Percentiles rank a stretch among this genome's conserved stretches.
Conservation (phyloP, 1,139 yeast species). For the Hemisphaericaspora xylofermentans region DNA sequence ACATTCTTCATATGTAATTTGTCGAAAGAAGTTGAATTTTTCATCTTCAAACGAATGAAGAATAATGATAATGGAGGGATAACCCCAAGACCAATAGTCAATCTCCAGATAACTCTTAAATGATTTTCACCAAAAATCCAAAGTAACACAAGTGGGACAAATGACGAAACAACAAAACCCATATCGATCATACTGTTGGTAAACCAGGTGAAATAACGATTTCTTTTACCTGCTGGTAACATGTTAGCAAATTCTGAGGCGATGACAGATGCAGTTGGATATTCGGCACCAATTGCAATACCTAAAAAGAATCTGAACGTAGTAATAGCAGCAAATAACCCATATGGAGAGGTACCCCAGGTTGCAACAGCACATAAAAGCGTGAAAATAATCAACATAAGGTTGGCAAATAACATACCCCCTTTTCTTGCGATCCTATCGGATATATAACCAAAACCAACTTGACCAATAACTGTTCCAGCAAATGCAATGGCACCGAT, state of each 20-base stretch:
- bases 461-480: slow-evolving; percentile 89
- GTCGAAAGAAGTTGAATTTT: slow-evolving; percentile 69
- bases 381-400: slow-evolving; percentile 70
- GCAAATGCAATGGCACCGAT: slow-evolving; percentile 88
- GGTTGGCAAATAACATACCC: slow-evolving; percentile 78
- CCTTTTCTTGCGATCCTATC: slow-evolving; percentile 76
- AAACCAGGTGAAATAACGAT: slow-evolving; percentile 86
- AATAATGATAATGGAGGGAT: slow-evolving; percentile 80
- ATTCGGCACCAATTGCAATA: slow-evolving; percentile 84
- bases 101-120: slow-evolving; percentile 85
- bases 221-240: slow-evolving; percentile 78
- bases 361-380: slow-evolving; percentile 73
- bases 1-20: slow-evolving; percentile 69
- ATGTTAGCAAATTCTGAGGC: slow-evolving; percentile 88
- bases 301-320: slow-evolving; percentile 86
- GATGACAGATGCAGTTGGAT: slow-evolving; percentile 91
- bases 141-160: slow-evolving; percentile 81
- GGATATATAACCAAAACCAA: slow-evolving; percentile 73
- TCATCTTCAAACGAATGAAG: slow-evolving; percentile 70
- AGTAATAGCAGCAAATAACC: slow-evolving; percentile 79
- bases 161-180: slow-evolving; percentile 82
- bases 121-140: slow-evolving; percentile 78
- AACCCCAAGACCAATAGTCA: slow-evolving; percentile 91
- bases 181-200: slow-evolving; percentile 85
- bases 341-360: slow-evolving; percentile 75